phyloP scores from a whole-genome alignment of 345 rosid genomes.

The Lenwebbia sp. region DNA sequence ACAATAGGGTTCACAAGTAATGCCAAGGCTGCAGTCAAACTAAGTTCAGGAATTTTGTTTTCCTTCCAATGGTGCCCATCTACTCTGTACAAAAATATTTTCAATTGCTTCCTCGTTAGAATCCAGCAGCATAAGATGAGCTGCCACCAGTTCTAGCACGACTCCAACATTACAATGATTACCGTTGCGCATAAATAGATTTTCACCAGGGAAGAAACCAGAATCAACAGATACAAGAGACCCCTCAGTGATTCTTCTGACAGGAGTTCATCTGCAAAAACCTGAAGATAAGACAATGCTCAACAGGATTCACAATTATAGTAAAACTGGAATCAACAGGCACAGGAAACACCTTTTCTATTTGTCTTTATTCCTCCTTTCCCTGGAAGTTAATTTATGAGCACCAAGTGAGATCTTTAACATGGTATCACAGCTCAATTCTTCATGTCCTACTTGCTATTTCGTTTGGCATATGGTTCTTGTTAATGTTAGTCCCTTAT shows the following conservation, averaged over 20 bases:
- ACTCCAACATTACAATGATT: slow-evolving; percentile 26
- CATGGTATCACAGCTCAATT: not conserved
- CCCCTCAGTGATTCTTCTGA: slow-evolving; percentile 33
- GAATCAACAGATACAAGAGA: slow-evolving; percentile 33
- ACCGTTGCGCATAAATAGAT: slow-evolving; percentile 22
- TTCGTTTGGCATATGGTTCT: not conserved
- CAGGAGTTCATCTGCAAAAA: slow-evolving; percentile 70
- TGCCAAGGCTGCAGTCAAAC: slow-evolving; percentile 37
- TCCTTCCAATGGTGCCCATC: slow-evolving; percentile 30
- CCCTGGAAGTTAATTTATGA: not conserved
- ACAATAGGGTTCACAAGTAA: slow-evolving; percentile 48
- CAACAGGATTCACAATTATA: not conserved
- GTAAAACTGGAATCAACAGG: not conserved
- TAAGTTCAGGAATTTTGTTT: slow-evolving; percentile 35
- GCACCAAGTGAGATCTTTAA: not conserved
- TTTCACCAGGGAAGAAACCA: slow-evolving; percentile 20
- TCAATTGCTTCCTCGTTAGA: slow-evolving; percentile 31
- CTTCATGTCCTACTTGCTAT: not conserved
- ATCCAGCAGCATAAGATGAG: slow-evolving; percentile 47
- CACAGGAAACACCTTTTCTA: not conserved
- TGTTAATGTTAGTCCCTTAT: not conserved
- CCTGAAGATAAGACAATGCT: slow-evolving; percentile 29
- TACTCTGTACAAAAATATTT: slow-evolving; percentile 31
- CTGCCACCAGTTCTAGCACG: slow-evolving; percentile 55
- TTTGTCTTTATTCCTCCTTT: not conserved